These are phyloP conservation scores for Primulina eburnea DNA, from an alignment of 257 asterid genomes.

Conservation along the genomic window DNA sequence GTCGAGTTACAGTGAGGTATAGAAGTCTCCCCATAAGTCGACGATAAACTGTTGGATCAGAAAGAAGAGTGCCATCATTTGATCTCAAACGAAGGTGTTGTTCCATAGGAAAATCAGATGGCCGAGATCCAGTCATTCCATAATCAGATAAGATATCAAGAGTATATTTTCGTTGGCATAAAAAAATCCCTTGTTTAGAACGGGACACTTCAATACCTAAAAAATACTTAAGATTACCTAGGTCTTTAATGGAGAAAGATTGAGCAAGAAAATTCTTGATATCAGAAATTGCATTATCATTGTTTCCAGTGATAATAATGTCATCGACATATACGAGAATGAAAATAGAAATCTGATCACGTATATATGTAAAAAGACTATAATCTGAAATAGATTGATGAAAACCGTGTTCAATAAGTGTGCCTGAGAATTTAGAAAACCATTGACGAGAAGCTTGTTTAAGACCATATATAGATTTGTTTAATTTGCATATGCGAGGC, in stretches of 20 bases:
- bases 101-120: conserved; percentile 15
- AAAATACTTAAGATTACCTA: not conserved
- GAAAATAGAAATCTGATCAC: not conserved
- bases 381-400: not conserved
- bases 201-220: not conserved
- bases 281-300: not conserved
- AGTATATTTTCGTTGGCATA: conserved; percentile 13
- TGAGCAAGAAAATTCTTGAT: conserved; percentile 6
- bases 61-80: not conserved
- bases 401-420: not conserved
- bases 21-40: too few species aligned
- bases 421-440: not conserved
- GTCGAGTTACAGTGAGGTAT: too few species aligned
- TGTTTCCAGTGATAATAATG: conserved; percentile 1
- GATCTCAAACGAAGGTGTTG: conserved; percentile 4
- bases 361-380: not conserved
- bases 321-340: conserved; percentile 1
- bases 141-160: not conserved
- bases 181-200: not conserved
- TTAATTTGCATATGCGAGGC: not conserved
- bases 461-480: conserved; percentile 5
- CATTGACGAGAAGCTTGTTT: not conserved
- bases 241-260: conserved; percentile 13
- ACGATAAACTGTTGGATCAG: not conserved
- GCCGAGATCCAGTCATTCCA: not conserved